A percentile compares a stretch with the other conserved stretches of the same genome.
Conservation (phyloP, 2,329 filamentous ascomycete species). For the Dactylellina cionopaga region DNA sequence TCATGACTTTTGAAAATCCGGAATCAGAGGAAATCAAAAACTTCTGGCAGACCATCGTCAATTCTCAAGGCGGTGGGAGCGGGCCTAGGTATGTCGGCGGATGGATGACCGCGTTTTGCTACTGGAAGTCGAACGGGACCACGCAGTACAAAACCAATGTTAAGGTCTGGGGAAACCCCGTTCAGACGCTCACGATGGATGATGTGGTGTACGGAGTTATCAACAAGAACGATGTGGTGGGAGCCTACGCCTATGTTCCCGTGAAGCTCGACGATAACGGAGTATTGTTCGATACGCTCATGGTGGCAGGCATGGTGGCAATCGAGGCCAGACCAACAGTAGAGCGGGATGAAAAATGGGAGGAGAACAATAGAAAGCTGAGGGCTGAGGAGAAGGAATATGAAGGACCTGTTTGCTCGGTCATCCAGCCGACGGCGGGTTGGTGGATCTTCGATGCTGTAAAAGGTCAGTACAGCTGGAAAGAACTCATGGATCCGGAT, state of each 20-base stretch:
- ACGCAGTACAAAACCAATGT: constrained; percentile 42
- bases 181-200: constrained; percentile 53
- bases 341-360: constrained; percentile 43
- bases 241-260: constrained; percentile 58
- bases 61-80: constrained; percentile 59
- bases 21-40: constrained; percentile 58
- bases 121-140: constrained; percentile 62
- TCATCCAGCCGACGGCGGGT: constrained; percentile 37
- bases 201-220: constrained; percentile 55
- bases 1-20: constrained; percentile 63
- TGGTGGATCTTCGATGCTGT: constrained; percentile 38
- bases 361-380: constrained; percentile 16
- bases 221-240: constrained; percentile 56
- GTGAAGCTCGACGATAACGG: constrained; percentile 59
- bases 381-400: constrained; percentile 18
- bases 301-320: constrained; percentile 59
- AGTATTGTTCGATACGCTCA: constrained; percentile 51
- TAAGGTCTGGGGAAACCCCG: not conserved
- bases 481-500: not conserved
- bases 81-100: constrained; percentile 61
- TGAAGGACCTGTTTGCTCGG: constrained; percentile 19
- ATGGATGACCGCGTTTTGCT: constrained; percentile 66
- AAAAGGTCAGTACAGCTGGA: no score
- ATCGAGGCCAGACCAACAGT: constrained; percentile 32
- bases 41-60: constrained; percentile 63